Evolutionary conservation across 2,329 filamentous ascomycete species (phyloP), one percentile per base, ranked within the genome.

Genomic region (Salinomyces thailandicus): DNA sequence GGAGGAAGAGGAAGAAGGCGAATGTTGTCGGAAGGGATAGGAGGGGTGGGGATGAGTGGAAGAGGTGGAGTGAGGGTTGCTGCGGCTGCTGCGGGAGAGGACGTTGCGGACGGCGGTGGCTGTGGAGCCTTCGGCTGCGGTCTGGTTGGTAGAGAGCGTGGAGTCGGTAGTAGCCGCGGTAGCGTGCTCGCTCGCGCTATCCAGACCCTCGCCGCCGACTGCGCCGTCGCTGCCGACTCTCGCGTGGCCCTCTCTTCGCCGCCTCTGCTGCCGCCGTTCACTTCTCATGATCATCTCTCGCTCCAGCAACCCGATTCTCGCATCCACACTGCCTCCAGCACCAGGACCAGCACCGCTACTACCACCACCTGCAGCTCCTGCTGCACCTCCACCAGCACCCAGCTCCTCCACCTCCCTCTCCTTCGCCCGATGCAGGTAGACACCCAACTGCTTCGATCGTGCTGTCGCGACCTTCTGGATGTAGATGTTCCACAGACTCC

Each of bases 401-500:
- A 53, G 44, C 35, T 70, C 65, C 31, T 68, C 65, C 0, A 60
- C 60, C 36, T 74, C 69, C 16, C 66, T 62, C 40, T 75, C 71
- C 47, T 74, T 74, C 5, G 70, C 71, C 29, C 72, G 67, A 47
- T 76, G 72, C 3, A 76, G 59, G 43, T 76, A 76, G 4, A 76
- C 72, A 11, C 72, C 72, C 1, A 76, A 60, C 46, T 76, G 72
- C 8, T 71, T 68, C 8, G 9, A 12, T 44, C 73, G 72, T 2
- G 64, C 62, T 1, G 67, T 70, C 6, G 68, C 64, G 2, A 74
- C 68, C 41, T 74, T 73, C 46, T 75, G 72, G 8, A 76, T 73
- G 51, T 75, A 76, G n/a, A 76, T 69, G 45, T 76, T 76, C 72
- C 72, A 76, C 12, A 73, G 55, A 13, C 64, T 69, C 2, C 72